Conservation (phyloP, 257 asterid species). For the Nicotiana sylvestris region DNA sequence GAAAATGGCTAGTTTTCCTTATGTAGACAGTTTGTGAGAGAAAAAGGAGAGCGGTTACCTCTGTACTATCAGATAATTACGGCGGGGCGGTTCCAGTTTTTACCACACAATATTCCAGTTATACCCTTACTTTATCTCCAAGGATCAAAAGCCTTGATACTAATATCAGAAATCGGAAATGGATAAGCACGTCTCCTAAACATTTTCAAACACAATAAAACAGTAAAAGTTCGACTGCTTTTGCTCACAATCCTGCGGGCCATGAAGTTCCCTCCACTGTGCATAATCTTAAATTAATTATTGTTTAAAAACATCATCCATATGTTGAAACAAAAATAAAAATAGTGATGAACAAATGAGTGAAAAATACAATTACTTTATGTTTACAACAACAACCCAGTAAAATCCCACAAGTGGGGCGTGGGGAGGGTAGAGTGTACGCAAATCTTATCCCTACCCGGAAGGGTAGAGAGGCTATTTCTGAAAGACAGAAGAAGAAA, state of each 20-base stretch:
- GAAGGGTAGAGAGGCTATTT: too few relatives aligned
- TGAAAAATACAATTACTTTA: neutral
- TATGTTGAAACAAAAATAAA: neutral
- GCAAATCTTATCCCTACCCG: too few relatives aligned
- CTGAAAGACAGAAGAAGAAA: too few relatives aligned
- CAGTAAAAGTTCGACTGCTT: neutral
- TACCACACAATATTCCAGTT: neutral
- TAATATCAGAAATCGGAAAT: neutral
- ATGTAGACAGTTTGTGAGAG: neutral
- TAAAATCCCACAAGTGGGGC: too few relatives aligned
- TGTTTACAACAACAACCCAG: too few relatives aligned
- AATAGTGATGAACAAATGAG: neutral
- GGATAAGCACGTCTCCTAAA: slow-evolving; percentile 5
- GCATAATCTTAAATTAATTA: too few relatives aligned
- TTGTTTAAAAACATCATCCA: neutral
- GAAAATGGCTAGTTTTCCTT: neutral
- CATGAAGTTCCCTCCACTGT: neutral
- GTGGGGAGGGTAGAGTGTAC: too few relatives aligned
- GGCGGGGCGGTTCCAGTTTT: neutral
- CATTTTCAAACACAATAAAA: neutral
- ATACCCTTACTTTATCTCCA: neutral
- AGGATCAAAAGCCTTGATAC: neutral
- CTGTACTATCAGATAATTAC: neutral
- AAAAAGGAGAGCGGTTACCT: neutral
- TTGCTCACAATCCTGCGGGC: neutral